A percentile compares a stretch with the other conserved stretches of the same genome.
These are phyloP conservation scores for Neurospora africana DNA, from an alignment of 495 filamentous ascomycete species.

Conservation along the genomic window DNA sequence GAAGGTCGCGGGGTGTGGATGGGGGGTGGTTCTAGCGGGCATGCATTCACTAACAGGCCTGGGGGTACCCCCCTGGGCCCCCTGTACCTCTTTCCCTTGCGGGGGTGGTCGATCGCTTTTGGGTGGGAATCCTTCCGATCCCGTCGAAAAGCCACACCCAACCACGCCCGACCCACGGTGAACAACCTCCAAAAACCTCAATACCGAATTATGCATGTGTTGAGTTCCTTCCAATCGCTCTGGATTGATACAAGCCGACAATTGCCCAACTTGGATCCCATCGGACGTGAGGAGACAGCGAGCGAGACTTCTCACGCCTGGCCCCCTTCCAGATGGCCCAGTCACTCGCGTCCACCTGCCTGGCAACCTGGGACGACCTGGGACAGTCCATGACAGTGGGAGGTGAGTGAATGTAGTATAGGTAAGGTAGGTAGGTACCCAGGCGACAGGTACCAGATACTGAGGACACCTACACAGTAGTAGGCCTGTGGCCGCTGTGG, in stretches of 20 bases:
- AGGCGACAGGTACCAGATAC: not conserved
- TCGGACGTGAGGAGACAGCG: not conserved
- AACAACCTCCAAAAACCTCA: conserved; percentile 8
- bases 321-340: not conserved
- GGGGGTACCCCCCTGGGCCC: not conserved
- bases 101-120: not conserved
- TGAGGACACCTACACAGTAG: not conserved
- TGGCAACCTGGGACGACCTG: not conserved
- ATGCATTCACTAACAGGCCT: not conserved
- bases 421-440: not conserved
- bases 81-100: not conserved
- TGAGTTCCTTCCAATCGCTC: conserved; percentile 14
- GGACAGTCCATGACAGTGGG: not conserved
- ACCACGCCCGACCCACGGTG: not conserved
- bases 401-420: not conserved
- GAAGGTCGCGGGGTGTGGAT: not conserved
- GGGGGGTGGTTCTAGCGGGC: not conserved
- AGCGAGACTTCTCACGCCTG: not conserved
- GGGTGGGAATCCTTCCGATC: conserved; percentile 1
- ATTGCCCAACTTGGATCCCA: not conserved
- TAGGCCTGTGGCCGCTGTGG: not conserved
- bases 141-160: not conserved
- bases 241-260: not conserved
- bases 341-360: not conserved
- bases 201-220: conserved; percentile 28